These are phyloP conservation scores for Pelagophyceae sp. DNA, from an alignment of 352 stramenopile species.

Conservation along the genomic window DNA sequence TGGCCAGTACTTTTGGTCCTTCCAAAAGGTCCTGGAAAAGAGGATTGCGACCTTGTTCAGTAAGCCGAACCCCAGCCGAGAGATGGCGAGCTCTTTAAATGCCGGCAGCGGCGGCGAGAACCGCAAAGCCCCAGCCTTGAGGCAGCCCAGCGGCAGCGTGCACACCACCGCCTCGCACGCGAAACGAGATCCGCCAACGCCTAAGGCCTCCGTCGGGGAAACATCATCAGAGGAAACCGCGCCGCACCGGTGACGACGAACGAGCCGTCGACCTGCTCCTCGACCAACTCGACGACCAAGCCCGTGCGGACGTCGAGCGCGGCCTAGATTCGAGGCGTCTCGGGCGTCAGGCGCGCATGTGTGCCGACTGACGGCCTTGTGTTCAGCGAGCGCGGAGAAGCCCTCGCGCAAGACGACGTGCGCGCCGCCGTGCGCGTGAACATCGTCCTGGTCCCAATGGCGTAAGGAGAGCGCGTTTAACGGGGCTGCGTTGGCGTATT, in stretches of 20 bases:
- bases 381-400: constrained; percentile 46
- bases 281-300: constrained; percentile 11
- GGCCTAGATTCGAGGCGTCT: constrained; percentile 24
- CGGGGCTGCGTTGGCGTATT: constrained; percentile 35
- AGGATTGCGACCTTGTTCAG: constrained; percentile 63
- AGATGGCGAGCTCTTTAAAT: constrained; percentile 51
- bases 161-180: constrained; percentile 56
- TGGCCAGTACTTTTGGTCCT: background rate
- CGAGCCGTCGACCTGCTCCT: no score
- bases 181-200: no score
- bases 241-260: no score
- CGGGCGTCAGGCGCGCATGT: constrained; percentile 19
- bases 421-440: constrained; percentile 59
- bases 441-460: constrained; percentile 69
- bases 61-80: constrained; percentile 55
- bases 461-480: constrained; percentile 47
- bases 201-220: no score
- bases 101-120: constrained; percentile 55
- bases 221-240: no score
- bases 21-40: constrained; percentile 32
- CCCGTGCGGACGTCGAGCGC: constrained; percentile 27
- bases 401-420: constrained; percentile 57
- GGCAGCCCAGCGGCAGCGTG: constrained; percentile 56
- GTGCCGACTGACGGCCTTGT: no score
- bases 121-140: constrained; percentile 46